These are phyloP conservation scores for Nadsonia starkeyi-henricii DNA, from an alignment of 1,139 yeast genomes.

Conservation along the genomic window DNA sequence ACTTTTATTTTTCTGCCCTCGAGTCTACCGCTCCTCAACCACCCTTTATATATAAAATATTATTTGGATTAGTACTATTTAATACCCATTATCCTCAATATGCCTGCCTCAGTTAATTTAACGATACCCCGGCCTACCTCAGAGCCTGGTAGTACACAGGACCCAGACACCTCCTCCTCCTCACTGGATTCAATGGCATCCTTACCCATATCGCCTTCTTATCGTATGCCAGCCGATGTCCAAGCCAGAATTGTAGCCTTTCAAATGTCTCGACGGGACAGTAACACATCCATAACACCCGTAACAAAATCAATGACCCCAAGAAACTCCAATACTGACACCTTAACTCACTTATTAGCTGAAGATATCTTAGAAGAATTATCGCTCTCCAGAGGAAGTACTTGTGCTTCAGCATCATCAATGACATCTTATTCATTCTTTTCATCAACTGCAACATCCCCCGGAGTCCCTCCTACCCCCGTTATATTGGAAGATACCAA, in stretches of 20 bases:
- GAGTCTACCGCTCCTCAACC: too few relatives aligned
- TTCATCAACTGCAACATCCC: too few relatives aligned
- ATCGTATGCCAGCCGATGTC: conserved; percentile 8
- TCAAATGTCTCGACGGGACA: conserved; percentile 2
- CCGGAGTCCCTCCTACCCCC: too few relatives aligned
- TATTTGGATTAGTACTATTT: not conserved
- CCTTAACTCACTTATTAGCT: not conserved
- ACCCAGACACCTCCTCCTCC: not conserved
- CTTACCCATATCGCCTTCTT: not conserved
- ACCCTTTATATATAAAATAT: not conserved
- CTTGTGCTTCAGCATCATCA: too few relatives aligned
- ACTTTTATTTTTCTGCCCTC: too few relatives aligned
- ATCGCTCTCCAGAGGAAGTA: not conserved
- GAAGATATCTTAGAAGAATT: not conserved
- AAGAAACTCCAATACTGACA: too few relatives aligned
- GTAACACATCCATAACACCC: not conserved
- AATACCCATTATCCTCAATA: not conserved
- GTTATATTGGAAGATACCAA: too few relatives aligned
- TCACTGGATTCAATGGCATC: not conserved
- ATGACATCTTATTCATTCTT: too few relatives aligned
- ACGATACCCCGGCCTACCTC: not conserved
- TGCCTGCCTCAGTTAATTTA: not conserved
- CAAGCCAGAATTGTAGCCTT: conserved; percentile 6
- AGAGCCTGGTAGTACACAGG: not conserved
- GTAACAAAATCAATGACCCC: too few relatives aligned